These are phyloP conservation scores for Kuraishia cidri DNA, from an alignment of 805 yeast genomes.

Conservation along the genomic window DNA sequence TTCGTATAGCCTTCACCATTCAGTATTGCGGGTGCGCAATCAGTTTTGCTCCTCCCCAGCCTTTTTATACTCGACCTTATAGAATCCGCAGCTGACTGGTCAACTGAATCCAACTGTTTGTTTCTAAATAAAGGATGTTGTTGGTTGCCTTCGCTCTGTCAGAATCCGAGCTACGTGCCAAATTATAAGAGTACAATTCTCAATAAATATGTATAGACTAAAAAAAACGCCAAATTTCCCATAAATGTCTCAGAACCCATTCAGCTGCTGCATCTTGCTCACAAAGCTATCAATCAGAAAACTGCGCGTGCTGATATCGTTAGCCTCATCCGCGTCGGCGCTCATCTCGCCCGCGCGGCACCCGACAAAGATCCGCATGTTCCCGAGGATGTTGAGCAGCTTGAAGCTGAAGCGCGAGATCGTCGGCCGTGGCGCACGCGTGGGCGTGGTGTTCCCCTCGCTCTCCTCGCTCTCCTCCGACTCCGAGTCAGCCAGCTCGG, in stretches of 20 bases:
- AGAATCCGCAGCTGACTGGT: too few relatives aligned
- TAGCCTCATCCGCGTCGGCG: slow-evolving; percentile 4
- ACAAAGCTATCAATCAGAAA: slow-evolving; percentile 15
- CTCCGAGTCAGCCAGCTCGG: not conserved
- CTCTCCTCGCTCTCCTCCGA: not conserved
- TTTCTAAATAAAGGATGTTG: too few relatives aligned
- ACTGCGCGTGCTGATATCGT: slow-evolving; percentile 10
- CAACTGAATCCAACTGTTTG: too few relatives aligned
- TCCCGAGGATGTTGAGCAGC: slow-evolving; percentile 15
- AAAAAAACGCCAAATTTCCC: too few relatives aligned
- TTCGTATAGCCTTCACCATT: too few relatives aligned
- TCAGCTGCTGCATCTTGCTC: slow-evolving; percentile 11
- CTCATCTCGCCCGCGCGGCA: slow-evolving; percentile 6
- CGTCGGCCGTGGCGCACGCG: slow-evolving; percentile 5
- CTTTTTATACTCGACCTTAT: too few relatives aligned
- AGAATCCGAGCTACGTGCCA: too few relatives aligned
- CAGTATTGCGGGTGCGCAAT: too few relatives aligned
- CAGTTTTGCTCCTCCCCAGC: too few relatives aligned
- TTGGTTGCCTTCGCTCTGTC: too few relatives aligned
- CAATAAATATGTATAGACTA: too few relatives aligned
- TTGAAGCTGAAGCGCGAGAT: slow-evolving; percentile 15
- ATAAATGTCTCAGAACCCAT: slow-evolving; percentile 13
- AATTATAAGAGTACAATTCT: too few relatives aligned
- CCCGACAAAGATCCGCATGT: slow-evolving; percentile 21
- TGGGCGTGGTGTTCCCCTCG: slow-evolving; percentile 2